Base-by-base conservation (phyloP, 2,329 filamentous ascomycete genomes). In the Passalora sequoiae region DNA sequence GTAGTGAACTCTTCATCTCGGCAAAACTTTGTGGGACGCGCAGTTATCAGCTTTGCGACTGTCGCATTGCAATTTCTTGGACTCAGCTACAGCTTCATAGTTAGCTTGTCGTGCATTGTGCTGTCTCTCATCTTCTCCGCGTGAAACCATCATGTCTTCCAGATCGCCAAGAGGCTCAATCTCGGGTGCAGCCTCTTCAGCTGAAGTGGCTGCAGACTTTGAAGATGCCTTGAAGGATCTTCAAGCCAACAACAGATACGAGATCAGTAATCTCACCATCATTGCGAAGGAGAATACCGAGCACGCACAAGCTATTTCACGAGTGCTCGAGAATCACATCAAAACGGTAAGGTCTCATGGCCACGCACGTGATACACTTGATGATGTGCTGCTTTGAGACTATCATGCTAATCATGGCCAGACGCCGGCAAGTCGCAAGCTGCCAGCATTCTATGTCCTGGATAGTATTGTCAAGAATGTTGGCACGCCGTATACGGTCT, bases 401-500 rank as follows among this genome's bases (percentile, higher is more conserved):
- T n/a, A 27, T 7, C 24, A 27, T 4, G 59, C 73, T 77, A 58
- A 77, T 38, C 16, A 17, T 30, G 13, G 15, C 12, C 68, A 98
- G 92, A 87, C 85, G 42, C 80, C 88, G 33, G 89, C 92, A 28
- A 77, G 81, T 49, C 89, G 89, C 66, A 98, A 97, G 63, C 74
- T 98, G 2, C 89, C 92, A 13, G 88, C 92, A n/a, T 76, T 98
- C 20, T 98, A 97, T 69, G 87, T 98, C 54, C 83, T 98, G 61
- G 92, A 98, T 69, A 97, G 91, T 12, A 91, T 98, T 49, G 89
- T 94, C 63, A 98, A 98, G 69, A 97, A 98, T 72, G 89, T 98
- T 50, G 92, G 92, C 49, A 96, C 91, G 1, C 92, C 92, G 6
- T 98, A 98, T 67, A 97, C 91, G 0, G 76, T 97, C 9, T 97